Evolutionary conservation across 805 yeast genomes (phyloP).

Genomic region (Jamesozyma jinghongensis): DNA sequence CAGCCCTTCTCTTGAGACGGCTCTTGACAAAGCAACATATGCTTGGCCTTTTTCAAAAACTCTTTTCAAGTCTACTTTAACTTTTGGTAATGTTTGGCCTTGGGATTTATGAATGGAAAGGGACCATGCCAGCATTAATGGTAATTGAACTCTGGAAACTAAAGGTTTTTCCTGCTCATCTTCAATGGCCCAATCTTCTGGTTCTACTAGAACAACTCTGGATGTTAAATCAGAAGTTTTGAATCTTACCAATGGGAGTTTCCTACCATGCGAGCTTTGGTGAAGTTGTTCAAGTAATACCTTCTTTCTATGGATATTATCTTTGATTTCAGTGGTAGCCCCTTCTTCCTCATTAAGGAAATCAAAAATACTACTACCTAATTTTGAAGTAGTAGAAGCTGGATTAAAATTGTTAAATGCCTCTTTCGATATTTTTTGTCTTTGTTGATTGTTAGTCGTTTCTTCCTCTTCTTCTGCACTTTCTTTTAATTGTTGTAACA

Average conservation of each 20-base stretch:
- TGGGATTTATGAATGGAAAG: constrained; percentile 92
- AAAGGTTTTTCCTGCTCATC: constrained; percentile 61
- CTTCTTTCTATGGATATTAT: constrained; percentile 40
- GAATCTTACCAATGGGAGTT: constrained; percentile 74
- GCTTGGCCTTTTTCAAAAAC: constrained; percentile 92
- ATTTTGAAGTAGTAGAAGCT: constrained; percentile 7
- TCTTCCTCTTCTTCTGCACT: constrained; percentile 14
- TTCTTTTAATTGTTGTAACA: constrained; percentile 6
- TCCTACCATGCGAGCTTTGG: constrained; percentile 35
- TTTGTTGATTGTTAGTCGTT: constrained; percentile 15
- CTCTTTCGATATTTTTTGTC: constrained; percentile 20
- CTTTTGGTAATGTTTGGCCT: constrained; percentile 77
- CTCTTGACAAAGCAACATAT: constrained; percentile 90
- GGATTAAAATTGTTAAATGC: constrained; percentile 13
- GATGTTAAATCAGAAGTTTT: constrained; percentile 59
- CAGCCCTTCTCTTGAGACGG: constrained; percentile 71
- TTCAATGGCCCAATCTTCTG: constrained; percentile 74
- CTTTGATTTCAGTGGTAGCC: constrained; percentile 20
- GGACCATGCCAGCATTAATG: constrained; percentile 93
- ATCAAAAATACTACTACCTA: constrained; percentile 43
- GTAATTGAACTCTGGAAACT: constrained; percentile 72
- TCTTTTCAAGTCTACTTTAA: constrained; percentile 63
- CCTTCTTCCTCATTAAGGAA: constrained; percentile 31
- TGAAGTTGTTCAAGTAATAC: constrained; percentile 36
- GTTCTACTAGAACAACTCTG: constrained; percentile 68